These are phyloP conservation scores for Petunia axillaris DNA, from an alignment of 257 asterid species.

Conservation along the genomic window DNA sequence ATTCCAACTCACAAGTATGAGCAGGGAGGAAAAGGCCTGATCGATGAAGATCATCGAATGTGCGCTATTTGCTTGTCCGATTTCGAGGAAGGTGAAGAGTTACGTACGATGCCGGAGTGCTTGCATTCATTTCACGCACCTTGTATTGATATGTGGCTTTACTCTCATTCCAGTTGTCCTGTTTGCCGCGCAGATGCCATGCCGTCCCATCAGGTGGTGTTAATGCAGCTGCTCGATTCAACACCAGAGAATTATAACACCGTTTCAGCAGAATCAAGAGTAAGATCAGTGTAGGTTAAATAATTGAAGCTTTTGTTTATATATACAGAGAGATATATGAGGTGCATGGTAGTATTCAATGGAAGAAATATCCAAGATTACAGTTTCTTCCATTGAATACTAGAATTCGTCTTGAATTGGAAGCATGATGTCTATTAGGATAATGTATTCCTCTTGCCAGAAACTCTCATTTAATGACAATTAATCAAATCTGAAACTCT, in stretches of 20 bases:
- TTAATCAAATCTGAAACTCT: neutral
- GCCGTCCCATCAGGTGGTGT: slow-evolving; percentile 34
- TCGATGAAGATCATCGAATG: neutral
- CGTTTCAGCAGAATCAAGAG: too few relatives aligned
- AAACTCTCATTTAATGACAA: neutral
- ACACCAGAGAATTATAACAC: too few relatives aligned
- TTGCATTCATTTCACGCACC: slow-evolving; percentile 37
- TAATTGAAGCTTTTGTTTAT: too few relatives aligned
- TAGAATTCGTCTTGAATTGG: neutral
- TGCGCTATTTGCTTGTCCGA: slow-evolving; percentile 42
- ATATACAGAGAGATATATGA: too few relatives aligned
- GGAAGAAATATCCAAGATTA: too few relatives aligned
- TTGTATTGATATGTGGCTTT: slow-evolving; percentile 46
- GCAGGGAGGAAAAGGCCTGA: slow-evolving; percentile 19
- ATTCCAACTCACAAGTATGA: slow-evolving; percentile 46
- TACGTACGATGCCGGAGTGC: slow-evolving; percentile 43
- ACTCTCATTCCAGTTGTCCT: slow-evolving; percentile 43
- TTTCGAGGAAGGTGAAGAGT: slow-evolving; percentile 40
- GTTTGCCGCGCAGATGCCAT: slow-evolving; percentile 40
- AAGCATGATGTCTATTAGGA: neutral
- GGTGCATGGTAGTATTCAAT: too few relatives aligned
- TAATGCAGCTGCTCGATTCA: neutral
- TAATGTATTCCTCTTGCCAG: neutral
- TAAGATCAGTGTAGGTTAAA: too few relatives aligned
- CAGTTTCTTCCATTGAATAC: too few relatives aligned